Evolutionary conservation across 1,284 basidiomycete species (phyloP).

Genomic region (Boletus hoseneyae): DNA sequence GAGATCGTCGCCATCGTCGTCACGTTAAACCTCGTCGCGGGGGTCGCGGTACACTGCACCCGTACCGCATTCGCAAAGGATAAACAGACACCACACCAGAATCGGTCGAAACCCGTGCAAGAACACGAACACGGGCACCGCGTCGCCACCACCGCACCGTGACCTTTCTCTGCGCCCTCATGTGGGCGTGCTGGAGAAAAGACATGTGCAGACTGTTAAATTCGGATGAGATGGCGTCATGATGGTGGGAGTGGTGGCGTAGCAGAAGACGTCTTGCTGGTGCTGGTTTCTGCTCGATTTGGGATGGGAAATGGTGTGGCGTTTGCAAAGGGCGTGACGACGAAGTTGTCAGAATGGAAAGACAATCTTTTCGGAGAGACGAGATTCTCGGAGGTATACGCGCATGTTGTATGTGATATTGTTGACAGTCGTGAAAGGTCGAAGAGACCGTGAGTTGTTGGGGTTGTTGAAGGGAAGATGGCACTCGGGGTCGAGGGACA

Average conservation of each 20-base stretch:
- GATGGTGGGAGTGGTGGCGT: neutral
- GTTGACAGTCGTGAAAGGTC: neutral
- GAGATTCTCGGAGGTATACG: neutral
- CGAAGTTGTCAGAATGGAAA: neutral
- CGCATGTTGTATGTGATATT: neutral
- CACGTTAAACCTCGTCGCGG: constrained; percentile 1
- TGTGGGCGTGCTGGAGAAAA: constrained; percentile 18
- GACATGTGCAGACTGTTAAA: constrained; percentile 2
- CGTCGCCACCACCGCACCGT: constrained; percentile 8
- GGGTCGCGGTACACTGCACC: too few species aligned
- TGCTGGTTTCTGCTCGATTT: constrained; percentile 2
- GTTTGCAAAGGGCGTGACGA: neutral
- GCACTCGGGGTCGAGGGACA: constrained; percentile 3
- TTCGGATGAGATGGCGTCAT: neutral
- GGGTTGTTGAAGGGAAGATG: neutral
- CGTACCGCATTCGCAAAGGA: neutral
- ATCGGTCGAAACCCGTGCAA: neutral
- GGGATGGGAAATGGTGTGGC: neutral
- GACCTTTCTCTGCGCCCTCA: constrained; percentile 16
- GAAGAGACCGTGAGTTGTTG: neutral
- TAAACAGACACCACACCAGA: neutral
- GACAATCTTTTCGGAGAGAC: neutral
- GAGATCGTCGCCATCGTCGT: constrained; percentile 3
- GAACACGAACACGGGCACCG: too few species aligned
- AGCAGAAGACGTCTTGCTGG: neutral